These are phyloP conservation scores for Globisporangium rhizosaccharum DNA, from an alignment of 352 stramenopile species.

Conservation along the genomic window DNA sequence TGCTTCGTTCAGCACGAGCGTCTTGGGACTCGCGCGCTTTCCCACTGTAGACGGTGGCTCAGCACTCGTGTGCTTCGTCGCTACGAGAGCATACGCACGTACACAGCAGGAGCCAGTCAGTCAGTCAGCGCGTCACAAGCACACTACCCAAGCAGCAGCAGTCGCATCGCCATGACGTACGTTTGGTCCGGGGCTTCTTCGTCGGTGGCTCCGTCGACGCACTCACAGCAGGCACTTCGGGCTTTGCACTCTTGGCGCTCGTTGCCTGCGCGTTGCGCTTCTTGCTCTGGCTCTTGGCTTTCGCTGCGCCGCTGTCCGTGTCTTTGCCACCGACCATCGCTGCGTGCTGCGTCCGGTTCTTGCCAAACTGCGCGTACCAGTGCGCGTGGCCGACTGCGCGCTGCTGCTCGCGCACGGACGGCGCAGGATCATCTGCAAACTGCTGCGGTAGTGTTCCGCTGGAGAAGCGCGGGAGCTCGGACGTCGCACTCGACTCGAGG, in stretches of 20 bases:
- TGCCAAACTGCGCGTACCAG: constrained; percentile 36
- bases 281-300: not conserved
- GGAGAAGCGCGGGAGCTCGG: constrained; percentile 37
- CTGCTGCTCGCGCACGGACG: constrained; percentile 23
- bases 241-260: too few species aligned
- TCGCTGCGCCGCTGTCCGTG: not conserved
- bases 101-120: not conserved
- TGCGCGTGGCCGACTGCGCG: constrained; percentile 22
- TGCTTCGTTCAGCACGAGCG: not conserved
- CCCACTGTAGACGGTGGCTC: not conserved
- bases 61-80: not conserved
- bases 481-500: constrained; percentile 35
- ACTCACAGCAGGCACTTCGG: not conserved
- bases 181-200: not conserved
- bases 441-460: constrained; percentile 32
- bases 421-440: constrained; percentile 19
- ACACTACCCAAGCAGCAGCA: not conserved
- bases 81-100: not conserved
- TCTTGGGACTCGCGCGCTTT: not conserved
- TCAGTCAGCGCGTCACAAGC: not conserved
- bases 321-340: constrained; percentile 24
- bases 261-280: not conserved
- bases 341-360: constrained; percentile 28
- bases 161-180: not conserved
- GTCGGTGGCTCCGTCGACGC: not conserved